Conservation (phyloP, 2,329 filamentous ascomycete species). For the Trichophyton simii region DNA sequence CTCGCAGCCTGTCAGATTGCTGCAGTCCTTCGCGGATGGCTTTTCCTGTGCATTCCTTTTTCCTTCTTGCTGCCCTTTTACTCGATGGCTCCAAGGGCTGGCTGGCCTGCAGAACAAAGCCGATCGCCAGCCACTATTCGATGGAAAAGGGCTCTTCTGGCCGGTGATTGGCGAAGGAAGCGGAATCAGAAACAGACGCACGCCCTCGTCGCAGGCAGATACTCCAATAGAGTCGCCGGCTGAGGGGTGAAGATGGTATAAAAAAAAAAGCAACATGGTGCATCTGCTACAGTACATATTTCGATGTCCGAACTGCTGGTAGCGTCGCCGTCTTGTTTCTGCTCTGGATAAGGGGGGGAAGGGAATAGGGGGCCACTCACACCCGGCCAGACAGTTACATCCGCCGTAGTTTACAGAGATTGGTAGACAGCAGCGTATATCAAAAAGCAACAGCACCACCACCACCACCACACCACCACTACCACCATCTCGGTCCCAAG, state of each 20-base stretch:
- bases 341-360: too few relatives aligned
- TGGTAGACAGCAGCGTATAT: too few relatives aligned
- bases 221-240: background rate
- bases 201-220: background rate
- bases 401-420: background rate
- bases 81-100: background rate
- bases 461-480: background rate
- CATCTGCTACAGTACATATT: background rate
- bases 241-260: background rate
- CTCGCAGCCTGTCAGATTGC: conserved; percentile 1
- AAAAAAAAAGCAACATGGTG: background rate
- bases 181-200: background rate
- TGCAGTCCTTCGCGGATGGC: background rate
- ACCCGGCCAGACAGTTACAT: too few relatives aligned
- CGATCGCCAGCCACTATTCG: background rate
- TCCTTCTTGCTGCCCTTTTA: too few relatives aligned
- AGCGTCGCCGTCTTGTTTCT: too few relatives aligned
- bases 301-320: background rate
- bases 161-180: background rate
- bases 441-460: background rate
- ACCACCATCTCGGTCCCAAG: background rate
- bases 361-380: background rate
- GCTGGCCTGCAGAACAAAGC: background rate
- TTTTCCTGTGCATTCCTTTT: background rate
- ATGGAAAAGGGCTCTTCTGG: background rate